phyloP scores from a whole-genome alignment of 164 flowering plant species.

The Echeveria elegans region DNA sequence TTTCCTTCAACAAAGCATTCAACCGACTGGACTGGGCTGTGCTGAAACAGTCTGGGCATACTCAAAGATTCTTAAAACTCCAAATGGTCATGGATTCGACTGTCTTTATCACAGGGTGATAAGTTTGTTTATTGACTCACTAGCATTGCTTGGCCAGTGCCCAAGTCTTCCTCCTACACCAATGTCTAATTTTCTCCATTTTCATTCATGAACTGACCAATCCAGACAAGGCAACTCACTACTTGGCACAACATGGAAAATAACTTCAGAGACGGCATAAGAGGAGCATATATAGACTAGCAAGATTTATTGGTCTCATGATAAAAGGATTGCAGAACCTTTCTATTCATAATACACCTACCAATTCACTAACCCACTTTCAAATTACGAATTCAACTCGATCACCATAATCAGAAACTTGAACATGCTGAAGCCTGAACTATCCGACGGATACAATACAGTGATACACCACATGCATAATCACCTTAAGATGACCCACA shows the following conservation, averaged over 20 bases:
- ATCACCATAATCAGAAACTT: background rate
- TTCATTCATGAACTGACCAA: background rate
- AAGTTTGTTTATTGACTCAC: too few species aligned
- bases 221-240: background rate
- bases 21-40: too few species aligned
- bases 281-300: background rate
- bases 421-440: too few species aligned
- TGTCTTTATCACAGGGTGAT: too few species aligned
- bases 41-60: too few species aligned
- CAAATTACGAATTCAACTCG: background rate
- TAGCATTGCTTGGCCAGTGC: too few species aligned
- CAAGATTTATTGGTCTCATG: background rate
- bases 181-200: background rate
- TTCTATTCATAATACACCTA: background rate
- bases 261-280: background rate
- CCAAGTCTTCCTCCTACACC: too few species aligned
- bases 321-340: background rate
- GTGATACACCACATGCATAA: background rate
- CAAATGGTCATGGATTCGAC: too few species aligned
- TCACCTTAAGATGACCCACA: background rate
- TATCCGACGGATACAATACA: too few species aligned
- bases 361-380: background rate
- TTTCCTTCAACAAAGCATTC: too few species aligned
- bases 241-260: background rate
- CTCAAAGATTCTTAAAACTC: too few species aligned